A percentile compares a stretch with the other conserved stretches of the same genome.
Evolutionary conservation across 768 basidiomycete genomes (phyloP).

Genomic region (Tylopilus felleus): DNA sequence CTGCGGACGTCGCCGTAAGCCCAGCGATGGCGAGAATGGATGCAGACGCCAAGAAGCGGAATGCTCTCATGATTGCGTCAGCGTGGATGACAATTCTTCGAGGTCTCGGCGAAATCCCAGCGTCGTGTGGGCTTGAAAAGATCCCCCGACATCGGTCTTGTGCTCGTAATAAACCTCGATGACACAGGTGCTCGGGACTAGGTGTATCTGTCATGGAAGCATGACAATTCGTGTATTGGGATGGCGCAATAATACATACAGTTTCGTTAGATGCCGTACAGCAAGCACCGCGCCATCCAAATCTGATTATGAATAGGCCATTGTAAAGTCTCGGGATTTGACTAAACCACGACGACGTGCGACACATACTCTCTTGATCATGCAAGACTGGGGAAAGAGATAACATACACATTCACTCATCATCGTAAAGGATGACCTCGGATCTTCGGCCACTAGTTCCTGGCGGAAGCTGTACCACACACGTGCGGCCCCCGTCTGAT

Average conservation of each 20-base stretch:
- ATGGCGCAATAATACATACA: not conserved
- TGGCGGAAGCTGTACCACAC: too few species aligned
- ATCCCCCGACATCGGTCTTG: not conserved
- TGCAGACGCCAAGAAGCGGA: not conserved
- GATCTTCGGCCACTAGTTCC: too few species aligned
- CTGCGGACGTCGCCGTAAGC: constrained; percentile 9
- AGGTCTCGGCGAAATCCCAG: not conserved
- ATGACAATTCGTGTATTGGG: not conserved
- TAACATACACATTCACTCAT: not conserved
- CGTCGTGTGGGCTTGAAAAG: not conserved
- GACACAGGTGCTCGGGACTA: constrained; percentile 12
- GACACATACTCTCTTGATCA: not conserved
- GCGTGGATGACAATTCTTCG: not conserved
- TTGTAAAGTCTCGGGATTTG: not conserved
- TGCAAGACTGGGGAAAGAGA: not conserved
- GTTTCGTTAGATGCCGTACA: constrained; percentile 7
- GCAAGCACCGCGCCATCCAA: not conserved
- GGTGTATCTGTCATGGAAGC: constrained; percentile 9
- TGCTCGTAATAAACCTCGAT: constrained; percentile 4
- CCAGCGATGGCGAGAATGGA: constrained; percentile 4
- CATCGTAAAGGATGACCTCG: too few species aligned
- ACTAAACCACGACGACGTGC: not conserved
- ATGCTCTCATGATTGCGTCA: constrained; percentile 4
- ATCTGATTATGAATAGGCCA: constrained; percentile 4
- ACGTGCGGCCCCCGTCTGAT: too few species aligned